Percentiles rank a stretch among this genome's conserved stretches.
Evolutionary conservation across 805 yeast species (phyloP).

Genomic region (Zygoascus flipseniorum): DNA sequence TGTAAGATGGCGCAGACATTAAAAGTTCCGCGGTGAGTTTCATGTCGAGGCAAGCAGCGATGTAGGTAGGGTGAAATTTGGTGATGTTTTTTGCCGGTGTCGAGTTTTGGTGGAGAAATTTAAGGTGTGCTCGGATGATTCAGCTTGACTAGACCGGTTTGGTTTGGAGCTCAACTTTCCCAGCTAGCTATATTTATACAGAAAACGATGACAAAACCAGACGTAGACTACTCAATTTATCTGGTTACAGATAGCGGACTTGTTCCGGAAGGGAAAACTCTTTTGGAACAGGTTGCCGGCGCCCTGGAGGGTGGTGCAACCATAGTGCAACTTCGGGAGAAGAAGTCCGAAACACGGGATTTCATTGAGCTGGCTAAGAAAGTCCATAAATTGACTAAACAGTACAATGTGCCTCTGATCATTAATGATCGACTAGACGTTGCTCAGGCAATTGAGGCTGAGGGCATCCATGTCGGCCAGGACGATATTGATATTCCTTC

Average conservation of each 20-base stretch:
- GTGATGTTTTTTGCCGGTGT: too few species aligned
- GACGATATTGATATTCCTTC: constrained; percentile 62
- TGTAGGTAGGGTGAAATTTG: background rate
- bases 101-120: too few species aligned
- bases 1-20: constrained; percentile 42
- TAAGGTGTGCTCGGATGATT: too few species aligned
- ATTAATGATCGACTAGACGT: constrained; percentile 85
- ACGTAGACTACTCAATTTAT: constrained; percentile 53
- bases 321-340: constrained; percentile 77
- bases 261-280: constrained; percentile 51
- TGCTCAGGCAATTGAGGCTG: constrained; percentile 82
- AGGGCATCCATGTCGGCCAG: constrained; percentile 90
- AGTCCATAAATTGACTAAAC: constrained; percentile 54
- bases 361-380: constrained; percentile 54
- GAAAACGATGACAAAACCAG: background rate
- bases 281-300: constrained; percentile 49
- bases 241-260: constrained; percentile 73
- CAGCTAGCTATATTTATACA: too few species aligned
- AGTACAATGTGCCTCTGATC: constrained; percentile 60
- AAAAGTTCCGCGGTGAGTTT: constrained; percentile 46
- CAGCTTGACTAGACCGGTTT: too few species aligned
- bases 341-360: constrained; percentile 54
- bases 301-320: constrained; percentile 71
- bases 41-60: constrained; percentile 30
- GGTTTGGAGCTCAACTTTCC: too few species aligned